These are phyloP conservation scores for Boletus sensibilis DNA, from an alignment of 768 basidiomycete species.

Conservation along the genomic window DNA sequence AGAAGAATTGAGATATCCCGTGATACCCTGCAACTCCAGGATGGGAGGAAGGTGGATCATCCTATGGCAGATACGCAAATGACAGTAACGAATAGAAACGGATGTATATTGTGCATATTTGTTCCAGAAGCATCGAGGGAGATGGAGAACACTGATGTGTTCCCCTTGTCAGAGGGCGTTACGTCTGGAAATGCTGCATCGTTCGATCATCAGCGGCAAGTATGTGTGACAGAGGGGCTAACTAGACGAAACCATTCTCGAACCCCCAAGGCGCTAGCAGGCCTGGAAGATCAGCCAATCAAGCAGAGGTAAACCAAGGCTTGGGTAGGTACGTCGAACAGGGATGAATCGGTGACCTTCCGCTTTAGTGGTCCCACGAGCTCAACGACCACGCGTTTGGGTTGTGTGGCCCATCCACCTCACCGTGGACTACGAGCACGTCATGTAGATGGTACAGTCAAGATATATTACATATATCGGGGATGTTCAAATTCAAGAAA, in stretches of 20 bases:
- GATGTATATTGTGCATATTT: background rate
- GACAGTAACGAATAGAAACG: background rate
- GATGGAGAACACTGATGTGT: background rate
- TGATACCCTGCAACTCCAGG: background rate
- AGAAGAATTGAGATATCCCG: slow-evolving; percentile 24
- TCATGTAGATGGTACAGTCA: background rate
- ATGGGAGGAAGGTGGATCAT: background rate
- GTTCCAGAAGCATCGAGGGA: background rate
- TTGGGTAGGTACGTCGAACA: too few species aligned
- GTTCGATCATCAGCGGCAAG: background rate
- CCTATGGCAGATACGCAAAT: background rate
- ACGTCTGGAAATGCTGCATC: background rate
- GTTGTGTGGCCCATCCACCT: background rate
- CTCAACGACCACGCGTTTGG: too few species aligned
- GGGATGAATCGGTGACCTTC: too few species aligned
- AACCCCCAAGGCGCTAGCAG: background rate
- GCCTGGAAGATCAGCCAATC: background rate
- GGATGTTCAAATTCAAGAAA: background rate
- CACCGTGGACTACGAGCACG: too few species aligned
- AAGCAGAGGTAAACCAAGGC: background rate
- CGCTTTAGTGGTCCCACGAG: too few species aligned
- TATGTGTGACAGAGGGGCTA: background rate
- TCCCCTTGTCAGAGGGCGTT: background rate
- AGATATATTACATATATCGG: background rate
- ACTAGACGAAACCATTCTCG: background rate